phyloP scores from a whole-genome alignment of 2,329 filamentous ascomycete genomes.

The Penicillium thymicola region DNA sequence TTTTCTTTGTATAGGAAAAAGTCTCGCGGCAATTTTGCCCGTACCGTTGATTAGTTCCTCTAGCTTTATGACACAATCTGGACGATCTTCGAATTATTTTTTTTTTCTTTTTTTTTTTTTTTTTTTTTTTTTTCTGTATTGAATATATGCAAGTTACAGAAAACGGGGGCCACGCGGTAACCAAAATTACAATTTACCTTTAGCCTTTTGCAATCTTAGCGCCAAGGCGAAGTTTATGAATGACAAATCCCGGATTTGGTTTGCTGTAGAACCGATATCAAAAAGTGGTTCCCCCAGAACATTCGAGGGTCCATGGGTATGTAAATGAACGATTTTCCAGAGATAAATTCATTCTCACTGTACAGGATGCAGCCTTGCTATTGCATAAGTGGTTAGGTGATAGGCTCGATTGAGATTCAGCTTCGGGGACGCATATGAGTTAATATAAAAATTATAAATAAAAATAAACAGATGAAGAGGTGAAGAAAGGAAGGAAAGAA shows the following conservation, averaged over 20 bases:
- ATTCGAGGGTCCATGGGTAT: not conserved
- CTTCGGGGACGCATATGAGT: slow-evolving; percentile 17
- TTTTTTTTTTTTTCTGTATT: not conserved
- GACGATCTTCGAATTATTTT: slow-evolving; percentile 13
- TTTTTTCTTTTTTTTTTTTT: not conserved
- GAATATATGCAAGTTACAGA: slow-evolving; percentile 7
- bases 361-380: slow-evolving; percentile 17
- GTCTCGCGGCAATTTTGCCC: slow-evolving; percentile 13
- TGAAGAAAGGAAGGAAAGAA: slow-evolving; percentile 10
- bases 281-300: not conserved
- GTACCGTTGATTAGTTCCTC: not conserved
- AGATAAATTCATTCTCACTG: not conserved
- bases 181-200: slow-evolving; percentile 9
- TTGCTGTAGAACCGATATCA: not conserved
- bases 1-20: slow-evolving; percentile 15
- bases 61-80: slow-evolving; percentile 16
- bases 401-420: slow-evolving; percentile 17
- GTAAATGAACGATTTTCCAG: not conserved
- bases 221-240: slow-evolving; percentile 5
- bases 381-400: slow-evolving; percentile 17
- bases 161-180: slow-evolving; percentile 4
- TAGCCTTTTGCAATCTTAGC: slow-evolving; percentile 10
- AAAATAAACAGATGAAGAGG: not conserved
- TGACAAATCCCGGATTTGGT: slow-evolving; percentile 15
- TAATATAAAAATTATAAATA: slow-evolving; percentile 12